These are phyloP conservation scores for Leccinum olivaceopallidum DNA, from an alignment of 768 basidiomycete species.

Conservation along the genomic window DNA sequence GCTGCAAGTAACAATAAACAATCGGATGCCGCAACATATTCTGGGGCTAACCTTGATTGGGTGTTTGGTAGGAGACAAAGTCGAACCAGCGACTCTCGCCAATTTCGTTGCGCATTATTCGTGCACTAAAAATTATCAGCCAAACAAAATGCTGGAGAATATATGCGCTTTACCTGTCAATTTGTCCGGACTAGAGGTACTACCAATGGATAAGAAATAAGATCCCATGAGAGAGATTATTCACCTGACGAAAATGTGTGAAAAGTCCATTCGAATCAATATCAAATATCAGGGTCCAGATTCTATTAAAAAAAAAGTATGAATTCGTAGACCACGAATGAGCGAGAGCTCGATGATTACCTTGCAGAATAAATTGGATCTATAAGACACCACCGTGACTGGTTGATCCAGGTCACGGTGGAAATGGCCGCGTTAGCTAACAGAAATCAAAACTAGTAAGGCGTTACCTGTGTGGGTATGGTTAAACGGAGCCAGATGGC, in stretches of 20 bases:
- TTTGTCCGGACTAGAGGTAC: slow-evolving; percentile 71
- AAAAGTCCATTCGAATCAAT: slow-evolving; percentile 87
- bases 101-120: slow-evolving; percentile 86
- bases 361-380: slow-evolving; percentile 89
- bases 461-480: slow-evolving; percentile 60
- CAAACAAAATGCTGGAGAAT: neutral
- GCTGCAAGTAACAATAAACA: slow-evolving; percentile 45
- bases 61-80: slow-evolving; percentile 84
- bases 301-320: slow-evolving; percentile 50
- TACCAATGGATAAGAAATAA: slow-evolving; percentile 18
- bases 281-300: slow-evolving; percentile 73
- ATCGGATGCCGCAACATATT: neutral
- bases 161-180: slow-evolving; percentile 65
- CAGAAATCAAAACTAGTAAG: slow-evolving; percentile 6
- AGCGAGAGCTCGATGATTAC: slow-evolving; percentile 39
- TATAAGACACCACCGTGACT: slow-evolving; percentile 86
- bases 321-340: slow-evolving; percentile 2
- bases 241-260: slow-evolving; percentile 76
- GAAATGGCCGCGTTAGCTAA: slow-evolving; percentile 4
- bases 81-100: slow-evolving; percentile 88
- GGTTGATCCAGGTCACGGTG: slow-evolving; percentile 71
- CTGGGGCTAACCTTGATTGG: slow-evolving; percentile 65
- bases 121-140: slow-evolving; percentile 54
- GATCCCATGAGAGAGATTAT: slow-evolving; percentile 3
- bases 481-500: slow-evolving; percentile 63